Base-by-base conservation (phyloP, 2,329 filamentous ascomycete species). In the Gliomastix tumulicola region DNA sequence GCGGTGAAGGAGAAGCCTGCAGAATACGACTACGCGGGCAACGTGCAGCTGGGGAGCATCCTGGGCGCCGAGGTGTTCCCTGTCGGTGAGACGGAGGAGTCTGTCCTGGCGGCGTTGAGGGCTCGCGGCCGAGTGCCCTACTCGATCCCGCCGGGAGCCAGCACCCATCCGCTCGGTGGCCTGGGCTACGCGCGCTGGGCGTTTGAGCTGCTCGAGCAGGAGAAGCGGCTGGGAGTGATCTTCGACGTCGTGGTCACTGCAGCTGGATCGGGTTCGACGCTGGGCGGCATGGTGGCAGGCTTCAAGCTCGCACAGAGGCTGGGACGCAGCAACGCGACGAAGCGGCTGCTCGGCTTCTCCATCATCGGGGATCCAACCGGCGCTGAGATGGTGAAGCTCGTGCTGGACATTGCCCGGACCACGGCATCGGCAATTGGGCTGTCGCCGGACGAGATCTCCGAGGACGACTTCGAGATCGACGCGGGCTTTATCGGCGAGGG, bases 171-270 rank as follows among this genome's bases (percentile, higher is more conserved):
- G 3, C 59, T 81, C 0, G 78, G 79, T 6, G 79, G 78, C 0
- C 50, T 82, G n/a, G 79, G 79, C 0, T 82, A 81, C 46, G 76
- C 76, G 9, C 60, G 76, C 6, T 82, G 77, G 70, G 76, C 77
- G 3, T 75, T 80, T 32, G 78, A 82, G 54, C 68, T 83, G 0
- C 59, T 61, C 20, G 57, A 65, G 50, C 77, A 82, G 55, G 78
- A 82, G 54, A 50, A 56, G 36, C 57, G 64, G 40, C 43, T 71
- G 30, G 72, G 70, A 0, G 47, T 79, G 3, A 74, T 74, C 48
- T 82, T 80, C 48, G 74, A 79, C 44, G 73, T 68, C 1, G 51
- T 82, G 2, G 53, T 82, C 30, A 76, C 79, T 8, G 81, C 77
- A 46, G 73, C 71, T 6, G 79, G 82, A 6, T 82, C 78, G 1